phyloP scores from a whole-genome alignment of 2,329 filamentous ascomycete species.

The Nemania diffusa region DNA sequence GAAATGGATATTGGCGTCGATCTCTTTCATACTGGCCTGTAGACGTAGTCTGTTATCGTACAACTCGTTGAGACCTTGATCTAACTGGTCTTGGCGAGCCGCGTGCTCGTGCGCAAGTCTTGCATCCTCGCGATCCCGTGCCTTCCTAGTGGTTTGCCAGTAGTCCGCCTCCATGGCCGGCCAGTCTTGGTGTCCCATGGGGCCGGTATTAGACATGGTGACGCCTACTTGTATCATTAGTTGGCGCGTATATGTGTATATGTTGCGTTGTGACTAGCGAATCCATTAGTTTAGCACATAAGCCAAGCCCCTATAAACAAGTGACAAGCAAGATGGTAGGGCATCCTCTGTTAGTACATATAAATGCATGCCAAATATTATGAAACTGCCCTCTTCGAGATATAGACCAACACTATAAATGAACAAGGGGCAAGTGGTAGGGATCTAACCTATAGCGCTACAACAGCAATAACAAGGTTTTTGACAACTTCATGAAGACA shows the following conservation, averaged over 20 bases:
- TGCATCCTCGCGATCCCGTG: constrained; percentile 43
- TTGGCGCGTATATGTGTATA: constrained; percentile 8
- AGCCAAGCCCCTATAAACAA: neutral
- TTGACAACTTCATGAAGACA: neutral
- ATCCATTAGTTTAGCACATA: constrained; percentile 20
- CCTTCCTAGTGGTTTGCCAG: constrained; percentile 39
- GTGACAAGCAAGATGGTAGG: neutral
- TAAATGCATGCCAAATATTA: constrained; percentile 1
- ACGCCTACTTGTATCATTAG: constrained; percentile 25
- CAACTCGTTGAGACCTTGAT: constrained; percentile 38
- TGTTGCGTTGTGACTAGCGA: constrained; percentile 25
- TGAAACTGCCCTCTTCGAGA: neutral
- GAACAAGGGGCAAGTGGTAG: neutral
- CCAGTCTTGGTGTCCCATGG: constrained; percentile 37
- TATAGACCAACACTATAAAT: neutral
- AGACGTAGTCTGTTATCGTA: constrained; percentile 42
- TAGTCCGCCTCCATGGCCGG: constrained; percentile 41
- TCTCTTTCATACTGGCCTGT: constrained; percentile 38
- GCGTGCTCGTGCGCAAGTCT: constrained; percentile 39
- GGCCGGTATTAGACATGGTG: constrained; percentile 43
- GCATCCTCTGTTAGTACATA: constrained; percentile 1
- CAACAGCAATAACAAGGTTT: neutral
- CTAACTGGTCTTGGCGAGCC: constrained; percentile 38
- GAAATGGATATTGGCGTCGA: constrained; percentile 39
- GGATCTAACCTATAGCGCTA: neutral